Evolutionary conservation across 164 flowering plant species (phyloP).

Genomic region (Brasenia schreberi): DNA sequence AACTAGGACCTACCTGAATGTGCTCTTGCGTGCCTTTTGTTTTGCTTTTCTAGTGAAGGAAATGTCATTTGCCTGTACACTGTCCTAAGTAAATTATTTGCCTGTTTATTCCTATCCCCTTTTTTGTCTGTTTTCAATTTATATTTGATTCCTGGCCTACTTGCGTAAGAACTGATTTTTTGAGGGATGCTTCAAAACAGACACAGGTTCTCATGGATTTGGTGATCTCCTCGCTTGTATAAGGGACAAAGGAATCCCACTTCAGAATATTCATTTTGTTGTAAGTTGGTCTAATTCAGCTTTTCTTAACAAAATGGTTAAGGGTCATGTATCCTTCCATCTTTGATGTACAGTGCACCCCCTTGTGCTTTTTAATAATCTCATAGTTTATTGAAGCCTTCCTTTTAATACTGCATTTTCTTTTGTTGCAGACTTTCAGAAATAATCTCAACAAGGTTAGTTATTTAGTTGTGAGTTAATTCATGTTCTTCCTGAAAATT

Average conservation of each 20-base stretch:
- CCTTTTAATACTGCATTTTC: slow-evolving; percentile 5
- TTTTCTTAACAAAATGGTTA: not conserved
- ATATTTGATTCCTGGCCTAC: slow-evolving; percentile 1
- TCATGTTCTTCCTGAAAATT: not conserved
- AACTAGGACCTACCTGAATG: no score
- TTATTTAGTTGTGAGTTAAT: slow-evolving; percentile 12
- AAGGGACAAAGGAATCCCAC: slow-evolving; percentile 68
- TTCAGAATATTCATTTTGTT: slow-evolving; percentile 97
- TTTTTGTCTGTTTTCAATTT: not conserved
- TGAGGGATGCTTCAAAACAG: slow-evolving; percentile 27
- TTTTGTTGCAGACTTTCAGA: slow-evolving; percentile 62
- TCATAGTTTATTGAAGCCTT: not conserved
- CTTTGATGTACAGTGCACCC: not conserved
- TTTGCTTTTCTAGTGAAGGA: no score
- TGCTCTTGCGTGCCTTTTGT: no score
- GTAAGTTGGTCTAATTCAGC: slow-evolving; percentile 22
- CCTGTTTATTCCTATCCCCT: not conserved
- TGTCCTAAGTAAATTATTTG: no score
- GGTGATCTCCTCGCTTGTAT: slow-evolving; percentile 86
- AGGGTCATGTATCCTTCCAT: not conserved
- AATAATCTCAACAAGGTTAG: slow-evolving; percentile 97
- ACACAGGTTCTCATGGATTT: slow-evolving; percentile 76
- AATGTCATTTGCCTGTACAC: no score
- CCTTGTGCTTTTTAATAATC: not conserved
- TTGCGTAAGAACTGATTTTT: slow-evolving; percentile 13